Evolutionary conservation across 768 basidiomycete species (phyloP).

Genomic region (Trametes elegans): DNA sequence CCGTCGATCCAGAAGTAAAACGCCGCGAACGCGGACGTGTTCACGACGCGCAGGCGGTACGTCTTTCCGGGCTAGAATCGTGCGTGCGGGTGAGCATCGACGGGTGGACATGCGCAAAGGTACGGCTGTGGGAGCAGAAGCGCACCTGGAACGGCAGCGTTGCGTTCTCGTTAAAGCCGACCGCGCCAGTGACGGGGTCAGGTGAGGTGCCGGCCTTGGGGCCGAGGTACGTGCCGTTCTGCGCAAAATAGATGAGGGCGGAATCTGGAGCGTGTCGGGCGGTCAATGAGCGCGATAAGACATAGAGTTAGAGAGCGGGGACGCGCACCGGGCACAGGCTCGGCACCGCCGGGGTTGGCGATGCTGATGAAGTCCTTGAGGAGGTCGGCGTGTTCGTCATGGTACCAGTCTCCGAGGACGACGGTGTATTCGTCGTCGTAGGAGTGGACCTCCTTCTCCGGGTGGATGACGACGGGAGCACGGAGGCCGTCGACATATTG

Average conservation of each 20-base stretch:
- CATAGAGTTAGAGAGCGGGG: neutral
- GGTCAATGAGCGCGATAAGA: neutral
- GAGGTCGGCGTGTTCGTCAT: slow-evolving; percentile 64
- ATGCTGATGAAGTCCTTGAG: slow-evolving; percentile 65
- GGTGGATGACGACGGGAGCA: slow-evolving; percentile 80
- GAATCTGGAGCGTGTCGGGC: slow-evolving; percentile 55
- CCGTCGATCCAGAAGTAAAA: slow-evolving; percentile 92
- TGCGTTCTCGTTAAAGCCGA: slow-evolving; percentile 87
- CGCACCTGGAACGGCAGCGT: slow-evolving; percentile 67
- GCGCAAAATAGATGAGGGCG: slow-evolving; percentile 79
- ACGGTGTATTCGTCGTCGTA: slow-evolving; percentile 94
- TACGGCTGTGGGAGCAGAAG: neutral
- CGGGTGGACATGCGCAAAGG: neutral
- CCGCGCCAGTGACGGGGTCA: slow-evolving; percentile 48
- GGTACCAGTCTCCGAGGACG: slow-evolving; percentile 91
- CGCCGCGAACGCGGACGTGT: slow-evolving; percentile 69
- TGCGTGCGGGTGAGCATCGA: neutral
- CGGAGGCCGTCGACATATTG: slow-evolving; percentile 94
- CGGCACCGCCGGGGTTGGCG: slow-evolving; percentile 78
- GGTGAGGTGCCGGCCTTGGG: slow-evolving; percentile 50
- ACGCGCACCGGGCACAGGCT: slow-evolving; percentile 77
- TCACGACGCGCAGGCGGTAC: slow-evolving; percentile 86
- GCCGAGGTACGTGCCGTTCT: slow-evolving; percentile 68
- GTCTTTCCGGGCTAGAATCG: slow-evolving; percentile 67
- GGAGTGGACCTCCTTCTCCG: slow-evolving; percentile 54